Percentiles rank a stretch among this genome's conserved stretches.
Conservation (phyloP, 1,284 basidiomycete species). For the Heterobasidion irregulare region DNA sequence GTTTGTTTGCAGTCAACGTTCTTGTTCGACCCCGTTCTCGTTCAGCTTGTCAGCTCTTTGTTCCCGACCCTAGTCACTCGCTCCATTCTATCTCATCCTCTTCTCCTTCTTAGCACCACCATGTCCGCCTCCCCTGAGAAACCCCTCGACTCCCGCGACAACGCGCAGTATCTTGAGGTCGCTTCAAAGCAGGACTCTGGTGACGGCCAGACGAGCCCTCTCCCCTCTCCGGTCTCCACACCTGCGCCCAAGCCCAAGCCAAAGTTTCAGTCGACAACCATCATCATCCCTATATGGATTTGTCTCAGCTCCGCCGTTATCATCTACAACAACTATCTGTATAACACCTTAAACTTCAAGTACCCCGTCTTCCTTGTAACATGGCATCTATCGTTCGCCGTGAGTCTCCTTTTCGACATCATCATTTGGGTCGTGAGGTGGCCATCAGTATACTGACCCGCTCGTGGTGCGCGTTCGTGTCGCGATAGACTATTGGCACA, state of each 20-base stretch:
- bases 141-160: constrained; percentile 12
- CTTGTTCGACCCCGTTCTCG: neutral
- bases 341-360: constrained; percentile 75
- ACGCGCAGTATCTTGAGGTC: constrained; percentile 20
- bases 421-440: neutral
- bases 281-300: constrained; percentile 88
- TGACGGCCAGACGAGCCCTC: constrained; percentile 15
- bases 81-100: neutral
- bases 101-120: neutral
- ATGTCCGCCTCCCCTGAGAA: constrained; percentile 10
- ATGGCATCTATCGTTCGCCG: constrained; percentile 80
- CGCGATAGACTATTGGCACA: constrained; percentile 73
- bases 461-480: too few species aligned
- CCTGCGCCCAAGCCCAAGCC: constrained; percentile 31
- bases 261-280: constrained; percentile 45
- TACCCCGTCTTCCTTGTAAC: constrained; percentile 88
- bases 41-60: neutral
- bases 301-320: constrained; percentile 85
- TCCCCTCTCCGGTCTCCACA: constrained; percentile 49
- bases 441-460: too few species aligned
- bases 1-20: neutral
- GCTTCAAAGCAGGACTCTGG: constrained; percentile 18
- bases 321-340: constrained; percentile 95
- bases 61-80: constrained; percentile 2
- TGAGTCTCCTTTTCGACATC: constrained; percentile 27